These are phyloP conservation scores for Plectosphaerella sp. DNA, from an alignment of 2,329 filamentous ascomycete genomes.

Conservation along the genomic window DNA sequence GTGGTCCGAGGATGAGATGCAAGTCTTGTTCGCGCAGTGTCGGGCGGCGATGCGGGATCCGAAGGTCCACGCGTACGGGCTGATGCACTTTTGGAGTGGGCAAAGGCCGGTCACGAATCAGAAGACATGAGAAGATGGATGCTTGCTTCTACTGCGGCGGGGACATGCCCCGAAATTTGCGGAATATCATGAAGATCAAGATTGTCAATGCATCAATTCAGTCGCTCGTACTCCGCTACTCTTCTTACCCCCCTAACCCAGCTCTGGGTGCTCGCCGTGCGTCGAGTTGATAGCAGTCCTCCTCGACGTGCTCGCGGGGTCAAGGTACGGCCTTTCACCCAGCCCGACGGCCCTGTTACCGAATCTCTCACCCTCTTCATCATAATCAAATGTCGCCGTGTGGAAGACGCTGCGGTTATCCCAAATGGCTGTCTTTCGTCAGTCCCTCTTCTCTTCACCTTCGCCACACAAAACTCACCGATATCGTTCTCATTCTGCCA, in stretches of 20 bases:
- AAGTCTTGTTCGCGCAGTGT: conserved; percentile 20
- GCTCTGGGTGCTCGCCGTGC: conserved; percentile 1
- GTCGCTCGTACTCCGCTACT: too few species aligned
- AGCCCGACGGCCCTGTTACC: conserved; percentile 50
- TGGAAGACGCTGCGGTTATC: conserved; percentile 57
- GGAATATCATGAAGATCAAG: too few species aligned
- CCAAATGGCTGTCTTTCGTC: conserved; percentile 44
- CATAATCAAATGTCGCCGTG: conserved; percentile 54
- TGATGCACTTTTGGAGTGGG: conserved; percentile 38
- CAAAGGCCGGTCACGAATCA: conserved; percentile 24
- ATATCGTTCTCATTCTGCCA: conserved; percentile 39
- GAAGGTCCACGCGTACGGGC: conserved; percentile 24
- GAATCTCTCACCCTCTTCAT: conserved; percentile 42
- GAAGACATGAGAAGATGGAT: too few species aligned
- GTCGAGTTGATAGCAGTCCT: conserved; percentile 1
- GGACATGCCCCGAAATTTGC: too few species aligned
- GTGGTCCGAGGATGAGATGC: conserved; percentile 23
- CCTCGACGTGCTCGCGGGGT: conserved; percentile 40
- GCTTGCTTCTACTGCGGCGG: too few species aligned
- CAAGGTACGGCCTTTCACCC: conserved; percentile 50
- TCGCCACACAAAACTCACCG: conserved; percentile 10
- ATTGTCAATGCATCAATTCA: too few species aligned
- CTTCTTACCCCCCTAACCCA: background rate
- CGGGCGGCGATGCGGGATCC: conserved; percentile 20
- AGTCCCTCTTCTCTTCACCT: background rate